These are phyloP conservation scores for Teunomyces atbi DNA, from an alignment of 805 yeast genomes.

Conservation along the genomic window DNA sequence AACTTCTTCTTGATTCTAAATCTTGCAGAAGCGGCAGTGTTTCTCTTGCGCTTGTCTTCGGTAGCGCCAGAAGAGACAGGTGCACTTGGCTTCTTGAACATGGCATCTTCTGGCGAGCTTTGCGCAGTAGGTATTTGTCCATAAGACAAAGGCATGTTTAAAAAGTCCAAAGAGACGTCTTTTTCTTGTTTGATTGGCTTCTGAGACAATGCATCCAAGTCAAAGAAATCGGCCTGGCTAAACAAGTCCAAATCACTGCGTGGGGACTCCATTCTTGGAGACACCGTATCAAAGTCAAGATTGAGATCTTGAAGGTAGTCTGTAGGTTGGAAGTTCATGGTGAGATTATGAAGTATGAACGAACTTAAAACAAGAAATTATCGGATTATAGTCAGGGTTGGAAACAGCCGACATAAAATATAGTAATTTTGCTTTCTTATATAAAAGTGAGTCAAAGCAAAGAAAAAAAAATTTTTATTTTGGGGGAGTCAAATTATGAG, in stretches of 20 bases:
- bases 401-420: not conserved
- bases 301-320: conserved; percentile 42
- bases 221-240: conserved; percentile 38
- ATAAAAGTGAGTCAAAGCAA: conserved; percentile 2
- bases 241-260: conserved; percentile 38
- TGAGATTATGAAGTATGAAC: conserved; percentile 2
- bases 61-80: conserved; percentile 18
- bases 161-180: conserved; percentile 9
- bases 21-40: conserved; percentile 93
- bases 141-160: conserved; percentile 5
- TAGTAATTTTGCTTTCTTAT: not conserved
- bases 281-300: conserved; percentile 33
- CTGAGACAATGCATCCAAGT: conserved; percentile 34
- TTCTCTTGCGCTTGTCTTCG: conserved; percentile 76
- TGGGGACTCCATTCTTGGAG: conserved; percentile 16
- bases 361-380: not conserved
- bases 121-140: not conserved
- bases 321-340: conserved; percentile 41
- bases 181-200: conserved; percentile 7
- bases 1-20: conserved; percentile 89
- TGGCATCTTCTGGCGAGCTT: not conserved
- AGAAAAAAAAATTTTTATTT: not conserved
- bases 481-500: not conserved
- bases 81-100: not conserved
- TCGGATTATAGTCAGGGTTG: not conserved